A percentile compares a stretch with the other conserved stretches of the same genome.
Evolutionary conservation across 768 basidiomycete species (phyloP).

Genomic region (Paxillus involutus): DNA sequence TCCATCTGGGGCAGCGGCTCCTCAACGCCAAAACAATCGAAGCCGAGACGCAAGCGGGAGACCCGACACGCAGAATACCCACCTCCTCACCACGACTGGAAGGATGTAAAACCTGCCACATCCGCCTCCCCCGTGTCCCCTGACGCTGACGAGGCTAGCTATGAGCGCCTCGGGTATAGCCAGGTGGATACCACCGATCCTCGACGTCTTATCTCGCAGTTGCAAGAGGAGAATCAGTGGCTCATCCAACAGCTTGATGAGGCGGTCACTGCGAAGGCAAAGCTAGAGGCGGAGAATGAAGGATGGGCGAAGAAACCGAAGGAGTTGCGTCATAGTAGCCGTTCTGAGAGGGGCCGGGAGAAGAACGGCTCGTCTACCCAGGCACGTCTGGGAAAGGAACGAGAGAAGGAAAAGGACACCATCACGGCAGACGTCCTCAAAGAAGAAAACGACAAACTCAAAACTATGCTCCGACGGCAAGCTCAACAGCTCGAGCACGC

Average conservation of each 20-base stretch:
- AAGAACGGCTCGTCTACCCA: neutral
- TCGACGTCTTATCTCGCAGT: neutral
- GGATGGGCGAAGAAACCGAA: slow-evolving; percentile 3
- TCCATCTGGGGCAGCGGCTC: slow-evolving; percentile 10
- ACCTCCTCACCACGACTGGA: slow-evolving; percentile 22
- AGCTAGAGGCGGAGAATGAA: neutral
- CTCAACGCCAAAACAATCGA: slow-evolving; percentile 19
- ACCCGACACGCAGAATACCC: slow-evolving; percentile 11
- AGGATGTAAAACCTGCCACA: slow-evolving; percentile 16
- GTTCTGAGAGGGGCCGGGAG: neutral
- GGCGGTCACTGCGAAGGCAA: neutral
- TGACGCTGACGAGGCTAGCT: slow-evolving; percentile 16
- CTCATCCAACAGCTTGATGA: neutral
- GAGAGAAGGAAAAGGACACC: neutral
- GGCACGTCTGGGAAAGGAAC: slow-evolving; percentile 18
- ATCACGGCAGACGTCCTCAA: slow-evolving; percentile 8
- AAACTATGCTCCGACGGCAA: slow-evolving; percentile 18
- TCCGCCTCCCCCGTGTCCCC: slow-evolving; percentile 12
- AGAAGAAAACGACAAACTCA: slow-evolving; percentile 26
- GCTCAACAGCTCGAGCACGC: slow-evolving; percentile 9
- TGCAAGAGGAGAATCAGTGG: neutral
- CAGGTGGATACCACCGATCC: slow-evolving; percentile 13
- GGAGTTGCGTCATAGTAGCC: slow-evolving; percentile 9
- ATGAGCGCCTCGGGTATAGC: slow-evolving; percentile 21
- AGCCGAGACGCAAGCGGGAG: slow-evolving; percentile 21